phyloP scores from a whole-genome alignment of 2,329 filamentous ascomycete genomes.

The Fusarium sp. region DNA sequence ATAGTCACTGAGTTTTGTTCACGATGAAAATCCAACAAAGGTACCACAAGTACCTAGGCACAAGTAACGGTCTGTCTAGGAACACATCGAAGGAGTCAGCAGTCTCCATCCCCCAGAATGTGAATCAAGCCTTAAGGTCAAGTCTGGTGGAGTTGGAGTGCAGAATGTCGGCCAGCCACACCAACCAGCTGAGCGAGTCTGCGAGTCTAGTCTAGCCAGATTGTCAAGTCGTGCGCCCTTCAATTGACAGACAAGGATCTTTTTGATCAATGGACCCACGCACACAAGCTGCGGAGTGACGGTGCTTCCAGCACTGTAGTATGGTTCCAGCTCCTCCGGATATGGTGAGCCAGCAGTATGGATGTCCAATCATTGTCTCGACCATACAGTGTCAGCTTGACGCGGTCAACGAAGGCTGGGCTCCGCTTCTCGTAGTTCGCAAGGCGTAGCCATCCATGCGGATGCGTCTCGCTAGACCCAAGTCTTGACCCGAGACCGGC shows the following conservation, averaged over 20 bases:
- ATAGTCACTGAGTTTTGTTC: conserved; percentile 39
- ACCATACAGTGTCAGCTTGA: conserved; percentile 22
- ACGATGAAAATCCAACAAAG: conserved; percentile 13
- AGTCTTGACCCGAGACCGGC: conserved; percentile 36
- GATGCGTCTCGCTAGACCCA: conserved; percentile 2
- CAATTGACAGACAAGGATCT: conserved; percentile 41
- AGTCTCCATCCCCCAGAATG: conserved; percentile 12
- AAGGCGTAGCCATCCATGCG: conserved; percentile 37
- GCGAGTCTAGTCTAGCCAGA: too few relatives aligned
- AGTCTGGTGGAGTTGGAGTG: conserved; percentile 23
- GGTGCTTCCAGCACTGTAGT: conserved; percentile 31
- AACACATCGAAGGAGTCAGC: conserved; percentile 29
- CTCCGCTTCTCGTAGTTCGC: conserved; percentile 43
- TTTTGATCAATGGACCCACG: conserved; percentile 22
- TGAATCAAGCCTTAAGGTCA: neutral
- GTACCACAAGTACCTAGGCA: neutral
- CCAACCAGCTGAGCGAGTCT: conserved; percentile 30
- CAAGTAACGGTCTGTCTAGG: conserved; percentile 16
- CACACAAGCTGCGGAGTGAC: conserved; percentile 13
- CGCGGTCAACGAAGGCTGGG: conserved; percentile 12
- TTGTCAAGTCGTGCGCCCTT: conserved; percentile 43
- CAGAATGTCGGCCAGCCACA: conserved; percentile 30
- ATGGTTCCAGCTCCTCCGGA: neutral
- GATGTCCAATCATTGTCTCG: conserved; percentile 15
- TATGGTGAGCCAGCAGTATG: neutral